A percentile compares a stretch with the other conserved stretches of the same genome.
phyloP scores from a whole-genome alignment of 2,329 filamentous ascomycete genomes.

The Sclerotinia borealis region DNA sequence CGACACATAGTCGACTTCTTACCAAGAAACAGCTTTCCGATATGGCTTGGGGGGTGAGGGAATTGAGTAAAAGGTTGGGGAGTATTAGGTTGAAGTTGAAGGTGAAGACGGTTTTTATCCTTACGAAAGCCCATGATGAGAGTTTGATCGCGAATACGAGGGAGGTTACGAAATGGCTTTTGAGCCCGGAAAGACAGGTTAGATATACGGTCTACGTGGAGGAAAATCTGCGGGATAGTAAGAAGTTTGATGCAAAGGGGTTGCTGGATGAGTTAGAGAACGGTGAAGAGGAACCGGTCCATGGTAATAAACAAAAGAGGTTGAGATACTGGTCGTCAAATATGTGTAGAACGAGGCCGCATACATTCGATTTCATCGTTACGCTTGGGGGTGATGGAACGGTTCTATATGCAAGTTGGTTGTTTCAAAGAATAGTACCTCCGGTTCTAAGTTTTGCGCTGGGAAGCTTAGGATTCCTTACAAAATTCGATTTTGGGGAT shows the following conservation, averaged over 20 bases:
- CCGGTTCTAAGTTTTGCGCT: constrained; percentile 88
- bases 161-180: constrained; percentile 72
- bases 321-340: constrained; percentile 78
- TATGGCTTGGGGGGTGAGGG: constrained; percentile 93
- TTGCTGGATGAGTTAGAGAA: constrained; percentile 56
- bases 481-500: constrained; percentile 86
- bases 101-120: constrained; percentile 75
- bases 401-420: constrained; percentile 90
- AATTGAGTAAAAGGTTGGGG: constrained; percentile 79
- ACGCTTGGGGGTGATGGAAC: constrained; percentile 95
- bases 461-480: constrained; percentile 89
- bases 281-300: constrained; percentile 37
- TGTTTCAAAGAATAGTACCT: constrained; percentile 92
- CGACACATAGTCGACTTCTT: constrained; percentile 61
- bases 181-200: constrained; percentile 61
- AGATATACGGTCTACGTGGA: constrained; percentile 80
- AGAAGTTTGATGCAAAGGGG: constrained; percentile 66
- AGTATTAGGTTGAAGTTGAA: constrained; percentile 77
- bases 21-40: constrained; percentile 94
- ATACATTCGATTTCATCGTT: constrained; percentile 89
- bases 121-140: constrained; percentile 89
- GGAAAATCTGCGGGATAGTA: constrained; percentile 63
- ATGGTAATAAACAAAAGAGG: constrained; percentile 36
- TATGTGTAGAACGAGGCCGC: constrained; percentile 70
- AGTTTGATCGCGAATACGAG: constrained; percentile 71